phyloP scores from a whole-genome alignment of 176 grass and related monocot species.

The Elaeis guineensis region DNA sequence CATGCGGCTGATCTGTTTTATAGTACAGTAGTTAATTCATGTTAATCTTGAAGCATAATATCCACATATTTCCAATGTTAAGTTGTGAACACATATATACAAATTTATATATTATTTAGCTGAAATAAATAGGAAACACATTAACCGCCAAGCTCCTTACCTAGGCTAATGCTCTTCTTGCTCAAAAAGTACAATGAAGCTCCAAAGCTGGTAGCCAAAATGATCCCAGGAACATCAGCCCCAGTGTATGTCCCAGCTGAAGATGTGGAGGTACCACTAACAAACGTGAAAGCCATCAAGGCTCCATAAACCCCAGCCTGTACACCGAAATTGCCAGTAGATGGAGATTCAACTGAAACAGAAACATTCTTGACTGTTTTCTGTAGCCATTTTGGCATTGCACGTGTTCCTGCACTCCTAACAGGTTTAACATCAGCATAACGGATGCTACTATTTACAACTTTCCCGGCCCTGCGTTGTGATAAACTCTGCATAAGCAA shows the following conservation, averaged over 20 bases:
- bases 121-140: too few species aligned
- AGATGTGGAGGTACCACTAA: conserved; percentile 53
- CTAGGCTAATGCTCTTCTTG: conserved; percentile 90
- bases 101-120: too few species aligned
- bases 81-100: too few species aligned
- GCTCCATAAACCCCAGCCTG: conserved; percentile 72
- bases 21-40: too few species aligned
- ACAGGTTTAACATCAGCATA: conserved; percentile 92
- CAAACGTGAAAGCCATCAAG: conserved; percentile 80
- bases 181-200: conserved; percentile 87
- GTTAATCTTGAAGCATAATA: too few species aligned
- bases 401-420: conserved; percentile 33
- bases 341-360: conserved; percentile 60
- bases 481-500: conserved; percentile 92
- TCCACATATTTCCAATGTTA: too few species aligned
- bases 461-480: conserved; percentile 70
- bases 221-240: conserved; percentile 62
- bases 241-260: conserved; percentile 51
- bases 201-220: conserved; percentile 79
- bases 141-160: conserved; percentile 19
- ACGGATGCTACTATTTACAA: conserved; percentile 62
- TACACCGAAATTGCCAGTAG: conserved; percentile 48
- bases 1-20: too few species aligned
- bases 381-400: conserved; percentile 66
- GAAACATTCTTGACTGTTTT: conserved; percentile 51